phyloP scores from a whole-genome alignment of 345 rosid species.

The Acer saccharum region DNA sequence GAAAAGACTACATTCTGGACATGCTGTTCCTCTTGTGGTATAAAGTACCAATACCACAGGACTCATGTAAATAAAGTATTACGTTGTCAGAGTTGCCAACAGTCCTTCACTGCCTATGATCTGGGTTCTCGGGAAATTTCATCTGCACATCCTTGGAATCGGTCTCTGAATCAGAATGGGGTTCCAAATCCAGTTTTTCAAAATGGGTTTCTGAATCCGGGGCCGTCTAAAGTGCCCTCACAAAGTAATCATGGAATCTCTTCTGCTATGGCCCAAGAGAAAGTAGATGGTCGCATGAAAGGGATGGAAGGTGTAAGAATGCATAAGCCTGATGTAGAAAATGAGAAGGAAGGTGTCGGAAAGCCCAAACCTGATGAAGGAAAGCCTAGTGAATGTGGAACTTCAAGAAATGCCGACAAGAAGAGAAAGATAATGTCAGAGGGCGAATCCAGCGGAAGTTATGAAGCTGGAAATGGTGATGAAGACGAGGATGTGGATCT shows the following conservation, averaged over 20 bases:
- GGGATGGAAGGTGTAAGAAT: background rate
- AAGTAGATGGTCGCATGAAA: conserved; percentile 9
- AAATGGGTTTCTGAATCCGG: too few relatives aligned
- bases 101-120: conserved; percentile 52
- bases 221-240: too few relatives aligned
- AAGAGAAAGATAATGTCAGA: too few relatives aligned
- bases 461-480: too few relatives aligned
- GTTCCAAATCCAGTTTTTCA: too few relatives aligned
- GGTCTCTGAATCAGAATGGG: too few relatives aligned
- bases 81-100: conserved; percentile 55
- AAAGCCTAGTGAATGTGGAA: too few relatives aligned
- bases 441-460: too few relatives aligned
- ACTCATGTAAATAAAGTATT: conserved; percentile 38
- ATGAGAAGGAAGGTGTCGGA: conserved; percentile 27
- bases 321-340: conserved; percentile 20
- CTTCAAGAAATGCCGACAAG: too few relatives aligned
- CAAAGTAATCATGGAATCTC: background rate
- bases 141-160: too few relatives aligned
- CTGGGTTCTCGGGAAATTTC: background rate
- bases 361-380: conserved; percentile 26
- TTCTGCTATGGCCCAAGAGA: conserved; percentile 30
- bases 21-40: conserved; percentile 53
- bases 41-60: conserved; percentile 43
- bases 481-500: too few relatives aligned
- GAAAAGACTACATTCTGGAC: conserved; percentile 65